A percentile compares a stretch with the other conserved stretches of the same genome.
Conservation (phyloP, 805 yeast genomes). For the Sugiyamaella mastotermitis region DNA sequence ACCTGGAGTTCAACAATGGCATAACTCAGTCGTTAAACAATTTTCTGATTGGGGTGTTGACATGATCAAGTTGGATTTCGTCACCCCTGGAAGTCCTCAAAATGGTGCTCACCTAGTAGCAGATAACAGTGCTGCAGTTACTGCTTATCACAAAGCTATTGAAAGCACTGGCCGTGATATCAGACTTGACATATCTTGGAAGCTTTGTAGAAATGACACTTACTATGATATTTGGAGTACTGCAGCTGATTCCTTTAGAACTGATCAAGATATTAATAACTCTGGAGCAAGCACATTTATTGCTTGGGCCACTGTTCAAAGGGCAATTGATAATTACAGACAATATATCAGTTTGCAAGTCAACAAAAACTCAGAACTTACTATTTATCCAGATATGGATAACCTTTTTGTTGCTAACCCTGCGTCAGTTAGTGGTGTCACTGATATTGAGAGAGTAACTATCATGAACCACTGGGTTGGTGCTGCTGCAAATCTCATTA, state of each 20-base stretch:
- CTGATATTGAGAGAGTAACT: slow-evolving; percentile 9
- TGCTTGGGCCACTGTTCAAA: slow-evolving; percentile 8
- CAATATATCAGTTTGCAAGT: slow-evolving; percentile 11
- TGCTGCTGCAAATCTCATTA: slow-evolving; percentile 11
- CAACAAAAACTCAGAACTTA: slow-evolving; percentile 1
- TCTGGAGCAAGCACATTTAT: slow-evolving; percentile 5
- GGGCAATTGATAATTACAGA: slow-evolving; percentile 13
- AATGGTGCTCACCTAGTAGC: slow-evolving; percentile 12
- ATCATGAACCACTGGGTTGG: slow-evolving; percentile 13
- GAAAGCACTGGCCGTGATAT: slow-evolving; percentile 10
- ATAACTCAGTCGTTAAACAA: slow-evolving; percentile 5
- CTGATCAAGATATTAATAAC: no score
- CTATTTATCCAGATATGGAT: slow-evolving; percentile 14
- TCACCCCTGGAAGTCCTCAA: slow-evolving; percentile 13
- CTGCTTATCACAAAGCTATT: slow-evolving; percentile 10
- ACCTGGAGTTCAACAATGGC: slow-evolving; percentile 15
- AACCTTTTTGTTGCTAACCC: slow-evolving; percentile 12
- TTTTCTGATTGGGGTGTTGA: slow-evolving; percentile 12
- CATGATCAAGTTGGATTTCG: slow-evolving; percentile 13
- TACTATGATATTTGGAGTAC: no score
- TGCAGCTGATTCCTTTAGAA: no score
- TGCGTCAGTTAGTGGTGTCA: slow-evolving; percentile 6
- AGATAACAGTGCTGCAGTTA: slow-evolving; percentile 10
- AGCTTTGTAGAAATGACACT: slow-evolving; percentile 13
- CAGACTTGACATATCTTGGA: slow-evolving; percentile 13